Conservation (phyloP, 257 asterid species). For the Ocimum tenuiflorum region DNA sequence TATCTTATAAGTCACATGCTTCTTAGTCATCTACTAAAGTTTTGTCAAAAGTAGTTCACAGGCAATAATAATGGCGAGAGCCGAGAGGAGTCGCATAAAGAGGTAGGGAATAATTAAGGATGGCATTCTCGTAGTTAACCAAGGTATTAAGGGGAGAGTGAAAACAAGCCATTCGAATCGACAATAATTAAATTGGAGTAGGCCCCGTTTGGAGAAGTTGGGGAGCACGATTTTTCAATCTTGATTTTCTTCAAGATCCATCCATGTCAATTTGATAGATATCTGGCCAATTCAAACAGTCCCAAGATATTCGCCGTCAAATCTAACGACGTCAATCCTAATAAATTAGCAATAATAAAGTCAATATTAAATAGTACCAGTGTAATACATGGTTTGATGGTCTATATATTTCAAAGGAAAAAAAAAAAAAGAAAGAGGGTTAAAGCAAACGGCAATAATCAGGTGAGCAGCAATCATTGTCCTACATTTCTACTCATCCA, state of each 20-base stretch:
- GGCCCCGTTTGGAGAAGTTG: slow-evolving; percentile 24
- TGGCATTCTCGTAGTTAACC: slow-evolving; percentile 19
- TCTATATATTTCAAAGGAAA: neutral
- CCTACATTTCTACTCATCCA: slow-evolving; percentile 28
- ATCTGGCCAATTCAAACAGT: slow-evolving; percentile 16
- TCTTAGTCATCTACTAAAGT: no score
- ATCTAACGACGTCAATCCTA: slow-evolving; percentile 30
- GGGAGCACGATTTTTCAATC: slow-evolving; percentile 22
- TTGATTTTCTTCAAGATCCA: slow-evolving; percentile 11
- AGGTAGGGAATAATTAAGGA: neutral
- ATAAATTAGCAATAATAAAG: neutral
- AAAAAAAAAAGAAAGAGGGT: neutral
- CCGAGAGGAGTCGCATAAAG: slow-evolving; percentile 4
- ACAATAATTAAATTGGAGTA: slow-evolving; percentile 18
- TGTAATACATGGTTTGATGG: no score
- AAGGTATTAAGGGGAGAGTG: neutral
- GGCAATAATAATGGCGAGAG: neutral
- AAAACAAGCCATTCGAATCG: neutral
- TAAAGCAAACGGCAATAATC: slow-evolving; percentile 36
- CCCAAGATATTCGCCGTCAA: slow-evolving; percentile 30
- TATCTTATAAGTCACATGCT: no score
- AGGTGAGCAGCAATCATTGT: slow-evolving; percentile 33
- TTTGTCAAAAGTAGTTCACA: no score
- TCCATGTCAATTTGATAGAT: slow-evolving; percentile 23
- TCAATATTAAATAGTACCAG: no score